Conservation (phyloP, 371 early-diverging fungal genomes). For the Apophysomyces trapeziformis region DNA sequence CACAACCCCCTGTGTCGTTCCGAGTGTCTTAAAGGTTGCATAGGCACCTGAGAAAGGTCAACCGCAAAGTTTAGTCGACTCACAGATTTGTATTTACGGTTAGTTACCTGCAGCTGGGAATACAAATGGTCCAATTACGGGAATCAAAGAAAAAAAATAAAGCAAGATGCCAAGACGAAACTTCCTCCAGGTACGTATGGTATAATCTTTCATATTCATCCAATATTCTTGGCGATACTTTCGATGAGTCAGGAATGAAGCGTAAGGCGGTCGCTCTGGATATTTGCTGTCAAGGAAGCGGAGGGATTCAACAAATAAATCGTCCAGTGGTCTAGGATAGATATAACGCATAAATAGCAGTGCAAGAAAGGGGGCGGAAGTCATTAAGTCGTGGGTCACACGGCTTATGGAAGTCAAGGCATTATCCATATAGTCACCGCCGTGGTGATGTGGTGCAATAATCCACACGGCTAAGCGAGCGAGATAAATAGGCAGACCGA, state of each 20-base stretch:
- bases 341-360: slow-evolving; percentile 61
- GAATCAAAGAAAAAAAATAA: slow-evolving; percentile 51
- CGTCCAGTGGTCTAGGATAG: slow-evolving; percentile 63
- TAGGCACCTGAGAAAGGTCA: slow-evolving; percentile 34
- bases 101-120: slow-evolving; percentile 55
- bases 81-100: background rate
- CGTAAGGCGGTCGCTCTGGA: slow-evolving; percentile 46
- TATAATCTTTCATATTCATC: slow-evolving; percentile 52
- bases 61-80: background rate
- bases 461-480: slow-evolving; percentile 35
- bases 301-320: slow-evolving; percentile 60
- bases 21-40: slow-evolving; percentile 38
- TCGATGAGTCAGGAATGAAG: slow-evolving; percentile 41
- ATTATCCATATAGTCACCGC: slow-evolving; percentile 26
- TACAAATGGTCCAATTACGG: slow-evolving; percentile 55
- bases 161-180: slow-evolving; percentile 45
- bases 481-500: slow-evolving; percentile 40
- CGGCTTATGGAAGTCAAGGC: slow-evolving; percentile 20
- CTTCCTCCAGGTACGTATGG: slow-evolving; percentile 49
- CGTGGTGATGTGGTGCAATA: slow-evolving; percentile 24
- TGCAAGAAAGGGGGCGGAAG: slow-evolving; percentile 54
- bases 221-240: slow-evolving; percentile 47
- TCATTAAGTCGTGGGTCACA: slow-evolving; percentile 43
- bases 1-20: slow-evolving; percentile 40
- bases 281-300: slow-evolving; percentile 41